A percentile compares a stretch with the other conserved stretches of the same genome.
Conservation (phyloP, 208 protist species). For the Acanthamoeba lenticulata region DNA sequence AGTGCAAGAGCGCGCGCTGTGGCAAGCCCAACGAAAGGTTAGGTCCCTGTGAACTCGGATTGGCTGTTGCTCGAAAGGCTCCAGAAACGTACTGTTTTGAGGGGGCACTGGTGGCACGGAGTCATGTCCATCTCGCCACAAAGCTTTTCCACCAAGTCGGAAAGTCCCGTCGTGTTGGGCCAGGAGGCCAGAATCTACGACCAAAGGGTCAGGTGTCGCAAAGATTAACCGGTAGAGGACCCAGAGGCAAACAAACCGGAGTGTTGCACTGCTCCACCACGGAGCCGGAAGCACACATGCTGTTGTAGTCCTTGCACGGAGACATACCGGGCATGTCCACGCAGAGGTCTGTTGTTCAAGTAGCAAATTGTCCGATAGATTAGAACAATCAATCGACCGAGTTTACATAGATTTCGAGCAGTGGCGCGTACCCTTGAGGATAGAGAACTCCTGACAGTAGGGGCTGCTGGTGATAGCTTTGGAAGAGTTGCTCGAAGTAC, state of each 20-base stretch:
- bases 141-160: neutral
- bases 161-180: neutral
- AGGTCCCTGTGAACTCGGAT: neutral
- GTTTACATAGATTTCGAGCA: neutral
- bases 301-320: constrained; percentile 47
- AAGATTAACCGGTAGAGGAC: neutral
- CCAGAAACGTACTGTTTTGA: no score
- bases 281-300: neutral
- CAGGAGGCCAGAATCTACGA: neutral
- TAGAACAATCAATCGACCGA: neutral
- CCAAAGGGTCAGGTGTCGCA: neutral
- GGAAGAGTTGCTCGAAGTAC: neutral
- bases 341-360: neutral
- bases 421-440: neutral
- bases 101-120: constrained; percentile 56
- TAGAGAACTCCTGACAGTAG: constrained; percentile 3
- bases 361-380: neutral
- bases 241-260: neutral
- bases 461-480: neutral
- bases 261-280: neutral
- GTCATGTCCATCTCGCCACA: constrained; percentile 69
- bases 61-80: neutral
- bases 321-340: constrained; percentile 71
- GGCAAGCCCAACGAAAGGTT: no score
- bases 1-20: neutral